Conservation (phyloP, 192 early-diverging fungal genomes). For the Backusella parvicylindrica region DNA sequence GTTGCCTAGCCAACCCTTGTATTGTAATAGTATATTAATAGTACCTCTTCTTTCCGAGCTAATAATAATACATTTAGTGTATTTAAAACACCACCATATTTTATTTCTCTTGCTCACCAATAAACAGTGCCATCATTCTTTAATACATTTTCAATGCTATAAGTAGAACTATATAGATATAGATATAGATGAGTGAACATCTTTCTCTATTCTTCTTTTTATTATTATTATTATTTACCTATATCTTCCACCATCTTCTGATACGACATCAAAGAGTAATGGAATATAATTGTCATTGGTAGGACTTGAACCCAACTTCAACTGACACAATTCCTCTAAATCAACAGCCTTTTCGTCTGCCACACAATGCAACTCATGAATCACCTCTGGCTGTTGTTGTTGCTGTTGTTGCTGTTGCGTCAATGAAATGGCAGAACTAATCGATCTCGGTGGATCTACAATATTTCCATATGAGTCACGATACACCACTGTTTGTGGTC, state of each 20-base stretch:
- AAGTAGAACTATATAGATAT: not conserved
- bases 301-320: not conserved
- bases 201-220: not conserved
- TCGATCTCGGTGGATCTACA: not conserved
- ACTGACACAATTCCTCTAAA: not conserved
- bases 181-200: not conserved
- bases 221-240: not conserved
- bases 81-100: no score
- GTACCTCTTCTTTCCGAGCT: constrained; percentile 30
- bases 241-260: constrained; percentile 14
- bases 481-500: not conserved
- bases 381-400: not conserved
- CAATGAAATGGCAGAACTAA: constrained; percentile 5
- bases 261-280: not conserved
- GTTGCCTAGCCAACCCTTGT: not conserved
- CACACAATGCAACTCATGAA: not conserved
- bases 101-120: not conserved
- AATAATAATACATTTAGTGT: no score
- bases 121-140: constrained; percentile 16
- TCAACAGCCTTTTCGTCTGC: constrained; percentile 6
- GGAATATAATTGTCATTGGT: constrained; percentile 2
- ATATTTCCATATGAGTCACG: not conserved
- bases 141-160: constrained; percentile 11
- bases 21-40: constrained; percentile 24
- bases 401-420: not conserved